Evolutionary conservation across 2,329 filamentous ascomycete species (phyloP), one percentile per base, ranked within the genome.

Genomic region (Microdochium trichocladiopsis): DNA sequence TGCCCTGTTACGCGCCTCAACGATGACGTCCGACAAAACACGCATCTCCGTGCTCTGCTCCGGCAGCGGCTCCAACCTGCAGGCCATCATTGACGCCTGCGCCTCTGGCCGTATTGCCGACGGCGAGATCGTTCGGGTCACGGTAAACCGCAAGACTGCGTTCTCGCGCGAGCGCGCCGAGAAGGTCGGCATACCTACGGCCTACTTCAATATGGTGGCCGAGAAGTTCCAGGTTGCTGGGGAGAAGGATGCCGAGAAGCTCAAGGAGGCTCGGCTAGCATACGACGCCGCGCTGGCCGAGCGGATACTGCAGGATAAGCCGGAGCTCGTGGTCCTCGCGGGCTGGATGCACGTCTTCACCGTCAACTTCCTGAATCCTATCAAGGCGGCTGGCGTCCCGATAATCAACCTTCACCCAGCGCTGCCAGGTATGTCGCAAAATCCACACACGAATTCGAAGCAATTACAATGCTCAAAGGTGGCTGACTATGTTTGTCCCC

Each of bases 291-390:
- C 88, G 45, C 74, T 95, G 56, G 88, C 89, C 0, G 68, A 77
- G 43, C 75, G 86, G 54, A 78, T 95, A 50, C 72, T 93, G 23
- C 55, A 70, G 4, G 79, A 86, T 56, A 69, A 69, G 53, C 90
- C 90, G 0, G 81, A 92, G 51, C 69, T 95, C 51, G 82, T 95
- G 49, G 86, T 94, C 9, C 87, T 91, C 58, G 86, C 88, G 3
- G 90, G 91, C 2, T 95, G 88, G 79, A 95, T 95, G 90, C 86
- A 94, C 66, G 86, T 95, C 53, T 79, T 95, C 49, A 84, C 83
- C 0, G 73, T 75, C 2, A 72, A 75, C 1, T 94, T 95, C 65
- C 72, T 95, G 48, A 75, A 79, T 9, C 88, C 89, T 2, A 64
- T 95, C 8, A 76, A 80, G 31, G 71, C 67, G 12, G 80, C 76